Evolutionary conservation across 345 rosid genomes (phyloP), one percentile per base, ranked within the genome.

Genomic region (Carallia brachiata): DNA sequence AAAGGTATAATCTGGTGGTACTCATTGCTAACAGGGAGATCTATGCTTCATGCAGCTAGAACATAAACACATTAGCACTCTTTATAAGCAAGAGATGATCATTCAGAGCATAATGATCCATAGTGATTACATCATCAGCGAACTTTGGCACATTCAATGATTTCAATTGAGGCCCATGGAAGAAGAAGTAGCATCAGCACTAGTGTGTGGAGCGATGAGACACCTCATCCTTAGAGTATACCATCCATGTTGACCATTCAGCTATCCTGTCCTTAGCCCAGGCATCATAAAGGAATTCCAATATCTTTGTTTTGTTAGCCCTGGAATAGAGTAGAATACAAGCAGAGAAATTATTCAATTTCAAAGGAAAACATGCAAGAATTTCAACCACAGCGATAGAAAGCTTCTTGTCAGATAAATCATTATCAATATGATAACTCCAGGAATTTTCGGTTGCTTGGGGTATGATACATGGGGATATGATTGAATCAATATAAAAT

Each of bases 241-340:
- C 89, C 95, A 89, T 89, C 98, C 98, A 90, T 78, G 89, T 90
- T 9, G 98, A 93, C 97, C 98, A 93, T 84, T 90, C 98, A 68
- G 90, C 92, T 81, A 86, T 88, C 37, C 97, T 85, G 70, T 89
- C 96, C 73, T 74, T 79, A 39, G 91, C 83, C 98, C 98, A 93
- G 53, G 68, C 70, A 70, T 87, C 88, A 60, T 73, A 84, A 47
- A 93, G 84, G 81, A 79, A 84, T 61, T 88, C 89, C 64, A 93
- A 52, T 78, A 93, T 79, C 77, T 80, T 83, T 62, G 69, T 79
- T 74, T 73, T 82, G 75, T 88, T 87, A 67, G 81, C 90, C 90
- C 98, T 93, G 77, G 56, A 80, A 73, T 23, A 30, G 62, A 77
- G 60, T 32, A 73, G 52, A 60, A 69, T 69, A 69, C 47, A 6